These are phyloP conservation scores for Pleurotus giganteus DNA, from an alignment of 768 basidiomycete genomes.

Conservation along the genomic window DNA sequence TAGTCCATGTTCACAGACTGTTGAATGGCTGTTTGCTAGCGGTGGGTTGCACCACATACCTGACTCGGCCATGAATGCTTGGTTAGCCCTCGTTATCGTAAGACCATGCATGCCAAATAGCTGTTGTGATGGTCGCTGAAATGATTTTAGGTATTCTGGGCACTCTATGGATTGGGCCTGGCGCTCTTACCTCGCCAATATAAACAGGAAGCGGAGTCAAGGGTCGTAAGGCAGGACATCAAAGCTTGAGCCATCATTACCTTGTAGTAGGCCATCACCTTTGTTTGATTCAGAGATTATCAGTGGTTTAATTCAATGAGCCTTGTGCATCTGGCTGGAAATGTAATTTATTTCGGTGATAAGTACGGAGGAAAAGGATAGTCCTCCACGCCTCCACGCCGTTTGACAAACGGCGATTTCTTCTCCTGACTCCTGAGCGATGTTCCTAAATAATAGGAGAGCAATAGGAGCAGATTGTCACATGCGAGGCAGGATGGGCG, in stretches of 20 bases:
- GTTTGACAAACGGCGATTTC: no score
- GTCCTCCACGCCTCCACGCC: no score
- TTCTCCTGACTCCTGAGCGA: no score
- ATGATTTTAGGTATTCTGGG: slow-evolving; percentile 46
- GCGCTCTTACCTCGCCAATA: slow-evolving; percentile 43
- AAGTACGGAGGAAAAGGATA: no score
- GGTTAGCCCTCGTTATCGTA: slow-evolving; percentile 43
- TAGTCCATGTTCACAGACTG: not conserved
- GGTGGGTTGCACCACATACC: slow-evolving; percentile 36
- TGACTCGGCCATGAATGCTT: slow-evolving; percentile 38
- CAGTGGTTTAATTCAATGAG: no score
- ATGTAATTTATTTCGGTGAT: no score
- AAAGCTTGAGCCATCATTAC: not conserved
- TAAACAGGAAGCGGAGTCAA: slow-evolving; percentile 30
- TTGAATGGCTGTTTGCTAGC: slow-evolving; percentile 37
- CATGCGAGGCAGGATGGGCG: no score
- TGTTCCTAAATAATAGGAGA: no score
- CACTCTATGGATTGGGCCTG: slow-evolving; percentile 39
- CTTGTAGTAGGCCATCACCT: not conserved
- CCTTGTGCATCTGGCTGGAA: no score
- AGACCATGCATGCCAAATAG: no score
- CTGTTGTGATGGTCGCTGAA: not conserved
- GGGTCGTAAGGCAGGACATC: slow-evolving; percentile 8
- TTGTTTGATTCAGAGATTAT: no score
- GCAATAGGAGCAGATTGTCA: no score